phyloP scores from a whole-genome alignment of 306 rosid species.

The Prunus kanzakura region DNA sequence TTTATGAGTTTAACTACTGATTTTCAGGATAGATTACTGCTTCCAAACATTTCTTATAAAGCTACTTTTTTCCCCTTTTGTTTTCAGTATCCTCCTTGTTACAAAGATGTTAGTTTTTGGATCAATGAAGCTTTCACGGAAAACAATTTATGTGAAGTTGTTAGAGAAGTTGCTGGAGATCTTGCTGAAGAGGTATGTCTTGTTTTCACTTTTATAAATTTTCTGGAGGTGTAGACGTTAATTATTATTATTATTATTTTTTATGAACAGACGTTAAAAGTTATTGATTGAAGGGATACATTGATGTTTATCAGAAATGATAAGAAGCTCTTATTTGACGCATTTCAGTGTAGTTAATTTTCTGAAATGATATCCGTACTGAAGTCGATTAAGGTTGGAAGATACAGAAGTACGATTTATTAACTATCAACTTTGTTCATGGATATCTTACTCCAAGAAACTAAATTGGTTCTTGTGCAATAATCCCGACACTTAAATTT shows the following conservation, averaged over 20 bases:
- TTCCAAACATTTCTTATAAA: neutral
- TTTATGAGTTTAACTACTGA: neutral
- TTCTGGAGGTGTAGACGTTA: neutral
- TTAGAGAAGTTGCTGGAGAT: slow-evolving; percentile 91
- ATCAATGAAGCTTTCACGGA: slow-evolving; percentile 83
- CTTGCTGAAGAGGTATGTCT: slow-evolving; percentile 91
- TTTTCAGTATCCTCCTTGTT: slow-evolving; percentile 91
- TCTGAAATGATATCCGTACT: neutral
- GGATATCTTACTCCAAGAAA: neutral
- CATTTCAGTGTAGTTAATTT: neutral
- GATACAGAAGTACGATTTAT: neutral
- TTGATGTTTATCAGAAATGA: neutral
- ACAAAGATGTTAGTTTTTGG: slow-evolving; percentile 96
- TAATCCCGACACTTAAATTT: neutral
- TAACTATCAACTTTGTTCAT: neutral
- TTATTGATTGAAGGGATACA: neutral
- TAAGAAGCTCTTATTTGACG: neutral
- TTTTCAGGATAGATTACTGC: neutral
- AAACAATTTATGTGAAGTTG: slow-evolving; percentile 95
- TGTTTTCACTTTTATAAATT: neutral
- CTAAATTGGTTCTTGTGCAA: neutral
- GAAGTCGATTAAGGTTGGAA: neutral
- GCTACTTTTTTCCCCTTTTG: slow-evolving; percentile 3
- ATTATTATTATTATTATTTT: neutral
- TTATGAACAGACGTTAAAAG: neutral